Evolutionary conservation across 768 basidiomycete genomes (phyloP).

Genomic region (Dictyophora rubrovolvata): DNA sequence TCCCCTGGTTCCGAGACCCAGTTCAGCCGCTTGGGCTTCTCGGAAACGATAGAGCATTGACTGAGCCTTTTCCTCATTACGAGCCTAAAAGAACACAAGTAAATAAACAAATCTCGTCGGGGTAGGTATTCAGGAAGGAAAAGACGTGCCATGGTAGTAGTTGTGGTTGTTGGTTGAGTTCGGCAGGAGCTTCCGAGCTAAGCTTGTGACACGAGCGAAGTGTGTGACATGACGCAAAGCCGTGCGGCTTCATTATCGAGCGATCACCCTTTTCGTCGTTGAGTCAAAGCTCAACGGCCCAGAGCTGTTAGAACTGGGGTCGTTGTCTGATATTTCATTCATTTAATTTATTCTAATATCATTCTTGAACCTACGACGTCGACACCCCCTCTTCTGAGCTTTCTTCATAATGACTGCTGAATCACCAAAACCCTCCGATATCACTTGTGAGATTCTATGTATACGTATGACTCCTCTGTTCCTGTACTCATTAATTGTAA

Average conservation of each 20-base stretch:
- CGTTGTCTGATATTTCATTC: not conserved
- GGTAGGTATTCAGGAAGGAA: not conserved
- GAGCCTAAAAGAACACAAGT: constrained; percentile 51
- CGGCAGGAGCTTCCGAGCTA: too few relatives aligned
- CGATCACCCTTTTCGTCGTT: too few relatives aligned
- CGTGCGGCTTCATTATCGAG: too few relatives aligned
- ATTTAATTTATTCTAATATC: not conserved
- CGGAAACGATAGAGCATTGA: constrained; percentile 93
- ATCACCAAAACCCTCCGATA: not conserved
- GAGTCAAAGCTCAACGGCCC: too few relatives aligned
- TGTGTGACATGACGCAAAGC: too few relatives aligned
- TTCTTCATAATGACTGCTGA: not conserved
- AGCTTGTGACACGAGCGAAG: too few relatives aligned
- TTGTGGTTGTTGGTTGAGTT: too few relatives aligned
- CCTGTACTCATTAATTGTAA: not conserved
- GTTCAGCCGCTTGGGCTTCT: constrained; percentile 91
- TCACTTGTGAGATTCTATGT: not conserved
- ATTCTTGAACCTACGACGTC: not conserved
- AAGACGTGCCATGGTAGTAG: too few relatives aligned
- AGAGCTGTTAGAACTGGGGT: too few relatives aligned
- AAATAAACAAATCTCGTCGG: not conserved
- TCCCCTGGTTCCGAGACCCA: constrained; percentile 75
- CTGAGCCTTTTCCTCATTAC: constrained; percentile 98
- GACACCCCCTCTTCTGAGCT: not conserved
- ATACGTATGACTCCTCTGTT: not conserved